Evolutionary conservation across 352 stramenopile species (phyloP).

Genomic region (Phytopythium chamaehyphon): DNA sequence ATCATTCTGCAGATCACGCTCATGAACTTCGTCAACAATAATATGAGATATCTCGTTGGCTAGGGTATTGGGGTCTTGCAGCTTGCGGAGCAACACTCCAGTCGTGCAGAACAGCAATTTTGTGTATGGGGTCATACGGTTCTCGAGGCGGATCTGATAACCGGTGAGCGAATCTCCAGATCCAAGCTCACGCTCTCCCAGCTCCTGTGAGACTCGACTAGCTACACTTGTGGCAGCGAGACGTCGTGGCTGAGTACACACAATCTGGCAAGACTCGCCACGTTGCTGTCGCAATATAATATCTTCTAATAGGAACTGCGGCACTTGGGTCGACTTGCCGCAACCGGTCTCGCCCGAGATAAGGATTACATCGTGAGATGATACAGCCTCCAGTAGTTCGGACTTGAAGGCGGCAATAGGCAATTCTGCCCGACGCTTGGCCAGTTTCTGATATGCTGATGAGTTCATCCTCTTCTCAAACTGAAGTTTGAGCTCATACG

Average conservation of each 20-base stretch:
- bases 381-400: slow-evolving; percentile 80
- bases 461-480: slow-evolving; percentile 33
- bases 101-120: slow-evolving; percentile 92
- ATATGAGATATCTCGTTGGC: slow-evolving; percentile 91
- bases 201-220: slow-evolving; percentile 91
- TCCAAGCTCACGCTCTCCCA: slow-evolving; percentile 74
- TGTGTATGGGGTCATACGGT: slow-evolving; percentile 77
- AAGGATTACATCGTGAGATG: slow-evolving; percentile 87
- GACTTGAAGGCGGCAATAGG: slow-evolving; percentile 76
- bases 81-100: slow-evolving; percentile 90
- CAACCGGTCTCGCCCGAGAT: slow-evolving; percentile 95
- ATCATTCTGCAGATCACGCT: slow-evolving; percentile 92
- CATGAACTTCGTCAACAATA: slow-evolving; percentile 98
- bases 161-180: slow-evolving; percentile 61
- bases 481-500: slow-evolving; percentile 31
- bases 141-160: slow-evolving; percentile 95
- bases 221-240: slow-evolving; percentile 95
- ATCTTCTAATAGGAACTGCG: slow-evolving; percentile 95
- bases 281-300: slow-evolving; percentile 53
- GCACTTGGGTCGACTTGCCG: slow-evolving; percentile 96
- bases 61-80: slow-evolving; percentile 84
- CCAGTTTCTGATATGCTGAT: slow-evolving; percentile 32
- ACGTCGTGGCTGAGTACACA: slow-evolving; percentile 95
- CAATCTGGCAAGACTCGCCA: slow-evolving; percentile 87
- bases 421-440: slow-evolving; percentile 45